Conservation (phyloP, 495 filamentous ascomycete species). For the Polyplosphaeria fusca region DNA sequence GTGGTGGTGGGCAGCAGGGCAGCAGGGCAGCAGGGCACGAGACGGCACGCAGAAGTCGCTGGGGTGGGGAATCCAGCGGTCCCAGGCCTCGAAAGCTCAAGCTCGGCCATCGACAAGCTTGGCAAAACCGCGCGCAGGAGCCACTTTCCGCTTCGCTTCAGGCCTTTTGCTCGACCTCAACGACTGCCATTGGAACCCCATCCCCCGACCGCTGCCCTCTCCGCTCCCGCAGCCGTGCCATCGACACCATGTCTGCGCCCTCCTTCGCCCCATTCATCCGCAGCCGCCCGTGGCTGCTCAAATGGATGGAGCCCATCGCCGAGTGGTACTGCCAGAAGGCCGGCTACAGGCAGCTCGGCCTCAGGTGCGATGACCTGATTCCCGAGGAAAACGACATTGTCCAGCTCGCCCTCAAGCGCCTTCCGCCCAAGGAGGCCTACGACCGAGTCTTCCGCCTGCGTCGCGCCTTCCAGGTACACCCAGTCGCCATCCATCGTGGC, state of each 20-base stretch:
- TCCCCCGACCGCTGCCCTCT: constrained; percentile 10
- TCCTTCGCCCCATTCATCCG: constrained; percentile 67
- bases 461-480: constrained; percentile 82
- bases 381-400: constrained; percentile 84
- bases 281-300: constrained; percentile 79
- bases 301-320: constrained; percentile 72
- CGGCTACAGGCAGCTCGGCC: constrained; percentile 89
- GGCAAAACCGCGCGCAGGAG: constrained; percentile 12
- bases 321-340: constrained; percentile 80
- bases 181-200: neutral
- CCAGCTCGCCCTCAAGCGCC: constrained; percentile 81
- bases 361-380: constrained; percentile 94
- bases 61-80: constrained; percentile 4
- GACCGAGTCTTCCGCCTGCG: constrained; percentile 96
- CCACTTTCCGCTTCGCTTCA: constrained; percentile 18
- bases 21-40: neutral
- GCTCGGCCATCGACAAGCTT: constrained; percentile 5
- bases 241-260: constrained; percentile 66
- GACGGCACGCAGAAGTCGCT: neutral
- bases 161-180: constrained; percentile 16
- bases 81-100: constrained; percentile 13
- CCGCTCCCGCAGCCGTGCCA: neutral
- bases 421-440: constrained; percentile 84
- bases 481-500: neutral
- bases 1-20: neutral